Evolutionary conservation across 1,284 basidiomycete species (phyloP), one percentile per base, ranked within the genome.

Genomic region (Leccinum pallidistipes): DNA sequence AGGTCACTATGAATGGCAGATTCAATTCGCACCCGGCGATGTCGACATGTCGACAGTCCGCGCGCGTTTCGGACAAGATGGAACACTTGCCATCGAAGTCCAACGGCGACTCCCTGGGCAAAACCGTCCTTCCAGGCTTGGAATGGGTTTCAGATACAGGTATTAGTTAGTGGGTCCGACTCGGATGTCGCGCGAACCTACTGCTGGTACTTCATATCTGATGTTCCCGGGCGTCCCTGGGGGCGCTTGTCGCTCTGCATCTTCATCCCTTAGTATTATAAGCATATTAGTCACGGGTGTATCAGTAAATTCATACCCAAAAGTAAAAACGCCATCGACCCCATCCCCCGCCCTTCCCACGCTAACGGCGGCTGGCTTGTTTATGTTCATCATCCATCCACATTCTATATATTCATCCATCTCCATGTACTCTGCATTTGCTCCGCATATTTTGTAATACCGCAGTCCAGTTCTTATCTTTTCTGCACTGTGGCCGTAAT

Each of bases 1-100:
- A 85, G 83, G 81, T 66, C 83, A 84, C 68, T 85, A 80, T 61
- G 83, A 85, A 64, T 85, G 84, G 84, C 75, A 80, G 60, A 78
- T 84, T 64, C 73, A 69, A 16, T 85, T 85, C 60, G 68, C 81
- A 24, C 74, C 78, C 11, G 70, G 75, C 10, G 82, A 84, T 57
- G 77, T 80, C 57, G 80, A 85, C 64, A 79, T 84, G 77, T 65
- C 74, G 3, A 72, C 77, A 6, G 76, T 84, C 24, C 77, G 81
- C 21, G 83, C 83, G 4, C 78, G 74, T 40, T 77, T 84, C 49
- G 78, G 77, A 53, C 69, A 72, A 12, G 74, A 77, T 53, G 80
- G 81, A 14, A 75, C 72, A 38, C 73, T 85, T 29, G 72, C 72
- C 45, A 79, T 85, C n/a, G 77, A 81, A 58, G 78, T 84, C 29